Evolutionary conservation across 2,329 filamentous ascomycete genomes (phyloP), one percentile per base, ranked within the genome.

Genomic region (Nectriaceae sp.): DNA sequence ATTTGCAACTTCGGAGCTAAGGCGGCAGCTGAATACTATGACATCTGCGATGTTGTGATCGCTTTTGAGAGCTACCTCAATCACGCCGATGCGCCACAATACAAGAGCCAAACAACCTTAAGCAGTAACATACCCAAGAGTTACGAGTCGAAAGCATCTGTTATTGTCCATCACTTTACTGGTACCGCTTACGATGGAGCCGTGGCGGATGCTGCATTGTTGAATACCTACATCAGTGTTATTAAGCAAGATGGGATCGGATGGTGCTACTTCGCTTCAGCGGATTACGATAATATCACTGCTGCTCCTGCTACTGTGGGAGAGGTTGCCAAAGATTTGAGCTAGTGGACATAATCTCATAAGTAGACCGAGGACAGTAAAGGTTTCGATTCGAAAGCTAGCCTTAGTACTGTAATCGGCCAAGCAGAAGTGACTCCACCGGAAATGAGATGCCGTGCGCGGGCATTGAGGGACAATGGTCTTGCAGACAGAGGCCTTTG

Each of bases 31-130:
- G 48, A 51, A 39, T 62, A 46, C 38, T 62, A 61, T 33, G 33
- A 40, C 5, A 54, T 62, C n/a, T 62, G 58, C 41, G 58, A 62
- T 33, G 44, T 62, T 4, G 60, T 62, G 10, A 40, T 61, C 10
- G 57, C 51, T 3, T 62, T 61, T 18, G 60, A 62, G 50, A 60
- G 58, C 48, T 59, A 57, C 41, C 47, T 61, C 44, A 57, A 61
- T 50, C 53, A 50, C 29, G 21, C 19, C 6, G 43, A 33, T 4
- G 39, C 22, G 11, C 53, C 56, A 1, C 53, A 51, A 33, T 62
- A 61, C 37, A 37, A 53, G 44, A 47, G 49, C 19, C 26, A 40
- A 11, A 39, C 21, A n/a, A 63, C 54, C 10, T 21, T 60, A 11
- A 22, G 36, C 16, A 50, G 46, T 40, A 61, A 52, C 10, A 37